A percentile compares a stretch with the other conserved stretches of the same genome.
These are phyloP conservation scores for Colletotrichum caudatum DNA, from an alignment of 2,329 filamentous ascomycete genomes.

Conservation along the genomic window DNA sequence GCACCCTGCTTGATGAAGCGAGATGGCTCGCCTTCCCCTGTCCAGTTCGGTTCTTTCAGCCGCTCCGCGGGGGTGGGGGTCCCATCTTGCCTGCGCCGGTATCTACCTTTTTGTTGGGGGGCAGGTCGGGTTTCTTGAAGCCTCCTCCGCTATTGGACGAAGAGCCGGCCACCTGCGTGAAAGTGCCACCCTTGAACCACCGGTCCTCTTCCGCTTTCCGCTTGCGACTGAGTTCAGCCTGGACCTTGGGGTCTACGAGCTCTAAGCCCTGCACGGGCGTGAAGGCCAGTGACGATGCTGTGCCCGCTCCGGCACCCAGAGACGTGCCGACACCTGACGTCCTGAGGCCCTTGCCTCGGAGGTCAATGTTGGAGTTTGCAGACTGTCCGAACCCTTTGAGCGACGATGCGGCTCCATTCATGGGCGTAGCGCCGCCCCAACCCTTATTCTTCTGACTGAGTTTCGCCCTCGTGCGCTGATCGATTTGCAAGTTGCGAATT, in stretches of 20 bases:
- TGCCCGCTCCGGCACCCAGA: conserved; percentile 66
- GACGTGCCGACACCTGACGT: conserved; percentile 84
- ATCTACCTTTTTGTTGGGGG: conserved; percentile 79
- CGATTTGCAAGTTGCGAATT: conserved; percentile 88
- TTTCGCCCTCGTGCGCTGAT: conserved; percentile 92
- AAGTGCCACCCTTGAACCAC: conserved; percentile 98
- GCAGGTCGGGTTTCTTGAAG: conserved; percentile 87
- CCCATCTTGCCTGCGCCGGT: conserved; percentile 69
- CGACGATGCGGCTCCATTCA: conserved; percentile 80
- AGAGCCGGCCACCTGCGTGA: conserved; percentile 81
- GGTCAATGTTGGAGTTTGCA: conserved; percentile 71
- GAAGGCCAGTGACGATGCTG: conserved; percentile 89
- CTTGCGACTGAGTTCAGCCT: conserved; percentile 89
- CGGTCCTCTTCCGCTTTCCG: conserved; percentile 93
- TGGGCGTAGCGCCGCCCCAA: conserved; percentile 81
- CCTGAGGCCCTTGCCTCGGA: conserved; percentile 83
- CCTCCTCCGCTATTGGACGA: conserved; percentile 63
- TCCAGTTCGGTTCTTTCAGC: conserved; percentile 11
- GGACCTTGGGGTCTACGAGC: conserved; percentile 91
- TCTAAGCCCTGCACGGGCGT: conserved; percentile 95
- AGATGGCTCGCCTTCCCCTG: background rate
- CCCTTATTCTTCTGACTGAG: conserved; percentile 95
- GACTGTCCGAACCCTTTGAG: conserved; percentile 81
- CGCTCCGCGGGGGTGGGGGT: conserved; percentile 47
- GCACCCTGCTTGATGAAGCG: background rate